Evolutionary conservation across 495 filamentous ascomycete species (phyloP), one percentile per base, ranked within the genome.

Genomic region (Lichenothelia convexa): DNA sequence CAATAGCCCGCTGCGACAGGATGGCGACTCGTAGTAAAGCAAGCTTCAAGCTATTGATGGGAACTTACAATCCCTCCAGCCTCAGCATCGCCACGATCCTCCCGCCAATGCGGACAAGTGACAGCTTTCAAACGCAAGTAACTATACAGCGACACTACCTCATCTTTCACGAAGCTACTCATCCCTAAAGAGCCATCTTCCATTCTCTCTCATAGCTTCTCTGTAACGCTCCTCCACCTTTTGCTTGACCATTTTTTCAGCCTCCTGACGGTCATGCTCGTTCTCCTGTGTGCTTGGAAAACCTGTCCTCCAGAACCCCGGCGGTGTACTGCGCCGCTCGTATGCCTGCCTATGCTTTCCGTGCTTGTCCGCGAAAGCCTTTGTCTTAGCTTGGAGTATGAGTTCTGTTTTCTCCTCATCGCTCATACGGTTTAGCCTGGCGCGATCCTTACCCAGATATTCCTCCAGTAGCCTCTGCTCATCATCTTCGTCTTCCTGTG

Each of bases 261-360:
- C 78, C 46, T 72, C 70, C 48, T 66, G 61, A 32, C 66, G 68
- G 42, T 82, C 70, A 38, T 61, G 50, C 46, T 64, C 60, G 9
- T 72, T 48, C 52, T 92, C 81, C 51, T 92, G 86, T 5, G 86
- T 93, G 29, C 53, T 67, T 8, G 87, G 86, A 56, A 94, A 84
- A 39, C 87, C 86, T 18, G 73, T 66, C 42, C 83, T 66, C 89
- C 89, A 97, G 48, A 78, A 93, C 1, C 85, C 85, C 12, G 81
- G 80, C 2, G 89, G 87, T 9, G 77, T 79, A 21, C 55, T 59
- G 18, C 64, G 56, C 19, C 85, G 67, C 39, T 71, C 68, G 50
- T 77, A 85, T 21, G 70, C 65, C 42, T 91, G 71, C 26, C 76
- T 62, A 57, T 93, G 89, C 50, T 60, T 78, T 5, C 86, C 83